phyloP scores from a whole-genome alignment of 1,139 yeast species.

The Candida pseudoviswanathii region DNA sequence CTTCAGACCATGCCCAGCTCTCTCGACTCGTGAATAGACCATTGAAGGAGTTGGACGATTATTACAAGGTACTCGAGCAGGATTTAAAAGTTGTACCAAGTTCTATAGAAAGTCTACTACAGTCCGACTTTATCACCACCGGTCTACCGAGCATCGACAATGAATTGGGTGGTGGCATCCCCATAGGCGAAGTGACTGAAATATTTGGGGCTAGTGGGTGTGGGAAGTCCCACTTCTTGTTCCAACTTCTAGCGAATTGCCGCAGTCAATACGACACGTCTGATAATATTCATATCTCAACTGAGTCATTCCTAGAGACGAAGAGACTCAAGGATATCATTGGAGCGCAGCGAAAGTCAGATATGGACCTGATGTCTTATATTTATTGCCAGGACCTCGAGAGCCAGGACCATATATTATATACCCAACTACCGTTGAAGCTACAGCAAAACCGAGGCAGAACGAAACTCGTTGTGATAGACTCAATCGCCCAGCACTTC shows the following conservation, averaged over 20 bases:
- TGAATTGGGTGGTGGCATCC: constrained; percentile 68
- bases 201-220: constrained; percentile 82
- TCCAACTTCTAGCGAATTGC: constrained; percentile 51
- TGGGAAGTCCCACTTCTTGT: constrained; percentile 78
- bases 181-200: constrained; percentile 70
- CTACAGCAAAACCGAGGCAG: constrained; percentile 39
- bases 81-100: constrained; percentile 9
- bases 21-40: constrained; percentile 51
- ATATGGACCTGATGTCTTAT: constrained; percentile 54
- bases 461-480: constrained; percentile 64
- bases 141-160: constrained; percentile 63
- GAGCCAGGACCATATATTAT: constrained; percentile 71
- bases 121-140: constrained; percentile 44
- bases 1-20: constrained; percentile 24
- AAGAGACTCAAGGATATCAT: constrained; percentile 47
- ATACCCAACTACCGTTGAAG: constrained; percentile 67
- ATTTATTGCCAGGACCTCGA: constrained; percentile 71
- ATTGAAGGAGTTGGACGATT: constrained; percentile 46
- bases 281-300: constrained; percentile 59
- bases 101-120: constrained; percentile 13
- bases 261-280: constrained; percentile 31
- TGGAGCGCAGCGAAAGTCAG: constrained; percentile 10
- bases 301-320: constrained; percentile 76
- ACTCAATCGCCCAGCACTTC: constrained; percentile 85
- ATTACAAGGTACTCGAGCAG: constrained; percentile 19